phyloP scores from a whole-genome alignment of 805 yeast species.

The Suhomyces sp. region DNA sequence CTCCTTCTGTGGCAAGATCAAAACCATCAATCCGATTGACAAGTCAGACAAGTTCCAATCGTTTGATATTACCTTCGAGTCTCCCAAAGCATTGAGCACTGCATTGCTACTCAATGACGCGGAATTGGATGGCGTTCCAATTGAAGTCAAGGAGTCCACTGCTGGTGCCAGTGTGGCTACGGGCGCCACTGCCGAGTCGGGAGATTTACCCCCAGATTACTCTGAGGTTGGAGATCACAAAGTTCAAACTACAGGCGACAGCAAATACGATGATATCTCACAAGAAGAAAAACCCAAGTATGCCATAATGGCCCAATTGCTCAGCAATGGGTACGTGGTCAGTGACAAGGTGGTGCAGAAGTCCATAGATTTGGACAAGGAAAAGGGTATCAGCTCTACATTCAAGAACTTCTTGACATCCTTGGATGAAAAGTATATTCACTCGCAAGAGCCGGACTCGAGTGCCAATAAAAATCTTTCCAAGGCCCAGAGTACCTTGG shows the following conservation, averaged over 20 bases:
- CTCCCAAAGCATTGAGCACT: constrained; percentile 61
- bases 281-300: constrained; percentile 79
- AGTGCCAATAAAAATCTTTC: constrained; percentile 30
- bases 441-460: constrained; percentile 52
- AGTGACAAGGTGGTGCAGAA: constrained; percentile 59
- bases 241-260: constrained; percentile 29
- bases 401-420: constrained; percentile 54
- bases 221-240: constrained; percentile 7
- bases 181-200: neutral
- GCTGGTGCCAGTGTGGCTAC: constrained; percentile 11
- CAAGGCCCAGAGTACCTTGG: constrained; percentile 23
- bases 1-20: constrained; percentile 64
- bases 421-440: constrained; percentile 58
- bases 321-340: constrained; percentile 69
- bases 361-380: constrained; percentile 61
- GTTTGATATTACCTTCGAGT: constrained; percentile 53
- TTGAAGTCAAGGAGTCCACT: constrained; percentile 41
- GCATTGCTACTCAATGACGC: constrained; percentile 73
- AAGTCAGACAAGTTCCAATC: constrained; percentile 29
- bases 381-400: constrained; percentile 56
- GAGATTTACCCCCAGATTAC: constrained; percentile 17
- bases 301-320: constrained; percentile 71
- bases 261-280: constrained; percentile 46
- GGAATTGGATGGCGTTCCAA: constrained; percentile 58
- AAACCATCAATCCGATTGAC: constrained; percentile 27